Evolutionary conservation across 1,284 basidiomycete species (phyloP).

Genomic region (Rhizopogon parksii): DNA sequence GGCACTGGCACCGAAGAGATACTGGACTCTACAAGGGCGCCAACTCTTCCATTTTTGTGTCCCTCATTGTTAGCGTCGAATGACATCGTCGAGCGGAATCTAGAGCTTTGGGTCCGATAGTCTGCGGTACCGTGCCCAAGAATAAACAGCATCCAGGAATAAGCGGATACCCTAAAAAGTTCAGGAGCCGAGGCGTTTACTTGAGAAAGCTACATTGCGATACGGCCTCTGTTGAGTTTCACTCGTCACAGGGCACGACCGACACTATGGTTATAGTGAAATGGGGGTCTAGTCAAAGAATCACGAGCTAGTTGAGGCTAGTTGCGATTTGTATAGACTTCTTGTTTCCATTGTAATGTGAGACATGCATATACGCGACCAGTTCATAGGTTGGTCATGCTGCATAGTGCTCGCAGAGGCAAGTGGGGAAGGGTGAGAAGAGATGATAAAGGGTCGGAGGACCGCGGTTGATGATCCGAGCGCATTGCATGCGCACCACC

Average conservation of each 20-base stretch:
- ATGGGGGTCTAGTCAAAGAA: neutral
- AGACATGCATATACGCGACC: neutral
- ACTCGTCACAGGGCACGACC: neutral
- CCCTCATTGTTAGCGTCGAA: conserved; percentile 7
- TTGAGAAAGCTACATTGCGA: neutral
- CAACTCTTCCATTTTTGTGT: conserved; percentile 16
- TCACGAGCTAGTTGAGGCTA: neutral
- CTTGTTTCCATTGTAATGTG: neutral
- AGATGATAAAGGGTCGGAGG: conserved; percentile 5
- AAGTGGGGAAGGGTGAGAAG: neutral
- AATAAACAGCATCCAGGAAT: neutral
- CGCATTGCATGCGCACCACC: neutral
- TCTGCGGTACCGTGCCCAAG: conserved; percentile 14
- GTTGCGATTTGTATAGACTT: no score
- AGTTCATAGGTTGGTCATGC: neutral
- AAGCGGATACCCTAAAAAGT: conserved; percentile 2
- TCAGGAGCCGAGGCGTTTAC: neutral
- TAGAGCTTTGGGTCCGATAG: neutral
- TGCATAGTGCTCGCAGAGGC: neutral
- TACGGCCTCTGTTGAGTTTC: neutral
- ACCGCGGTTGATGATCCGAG: conserved; percentile 11
- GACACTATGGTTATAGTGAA: neutral
- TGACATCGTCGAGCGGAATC: conserved; percentile 6
- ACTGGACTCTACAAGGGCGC: conserved; percentile 8
- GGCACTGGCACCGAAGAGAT: conserved; percentile 4